Evolutionary conservation across 495 filamentous ascomycete species (phyloP).

Genomic region (Xanthoparmelia taractica): DNA sequence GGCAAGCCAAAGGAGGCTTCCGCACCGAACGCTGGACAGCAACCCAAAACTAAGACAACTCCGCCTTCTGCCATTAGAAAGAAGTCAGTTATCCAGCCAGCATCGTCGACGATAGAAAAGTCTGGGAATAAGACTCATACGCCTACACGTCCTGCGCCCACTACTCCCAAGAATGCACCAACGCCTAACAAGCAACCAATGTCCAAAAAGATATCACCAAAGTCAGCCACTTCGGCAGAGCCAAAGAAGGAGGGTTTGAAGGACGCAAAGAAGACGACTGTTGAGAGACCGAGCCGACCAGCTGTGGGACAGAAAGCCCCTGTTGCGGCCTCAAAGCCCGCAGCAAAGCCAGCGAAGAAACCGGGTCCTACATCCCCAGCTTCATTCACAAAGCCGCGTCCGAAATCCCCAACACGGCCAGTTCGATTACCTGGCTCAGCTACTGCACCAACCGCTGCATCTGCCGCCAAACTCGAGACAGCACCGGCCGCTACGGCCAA

Average conservation of each 20-base stretch:
- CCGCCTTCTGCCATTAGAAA: conserved; percentile 5
- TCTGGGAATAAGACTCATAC: conserved; percentile 6
- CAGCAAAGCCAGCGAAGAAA: conserved; percentile 18
- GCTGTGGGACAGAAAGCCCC: conserved; percentile 19
- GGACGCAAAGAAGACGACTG: conserved; percentile 6
- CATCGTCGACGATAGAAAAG: neutral
- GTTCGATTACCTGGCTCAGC: conserved; percentile 53
- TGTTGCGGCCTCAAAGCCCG: conserved; percentile 25
- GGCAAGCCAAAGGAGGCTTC: conserved; percentile 5
- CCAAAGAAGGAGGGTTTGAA: conserved; percentile 9
- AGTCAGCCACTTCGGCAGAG: conserved; percentile 12
- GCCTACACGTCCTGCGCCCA: conserved; percentile 13
- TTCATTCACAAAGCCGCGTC: conserved; percentile 45
- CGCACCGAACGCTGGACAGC: neutral
- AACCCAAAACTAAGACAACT: conserved; percentile 2
- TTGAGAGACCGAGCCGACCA: conserved; percentile 7
- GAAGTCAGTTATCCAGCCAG: conserved; percentile 5
- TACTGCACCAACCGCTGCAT: conserved; percentile 56
- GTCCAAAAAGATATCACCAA: conserved; percentile 27
- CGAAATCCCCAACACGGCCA: conserved; percentile 59
- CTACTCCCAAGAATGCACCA: conserved; percentile 5
- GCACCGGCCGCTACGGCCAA: conserved; percentile 26
- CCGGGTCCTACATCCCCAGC: conserved; percentile 19
- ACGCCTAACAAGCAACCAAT: conserved; percentile 20
- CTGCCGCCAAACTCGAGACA: conserved; percentile 46